Conservation (phyloP, 768 basidiomycete species). For the Termitomyces titanicus region DNA sequence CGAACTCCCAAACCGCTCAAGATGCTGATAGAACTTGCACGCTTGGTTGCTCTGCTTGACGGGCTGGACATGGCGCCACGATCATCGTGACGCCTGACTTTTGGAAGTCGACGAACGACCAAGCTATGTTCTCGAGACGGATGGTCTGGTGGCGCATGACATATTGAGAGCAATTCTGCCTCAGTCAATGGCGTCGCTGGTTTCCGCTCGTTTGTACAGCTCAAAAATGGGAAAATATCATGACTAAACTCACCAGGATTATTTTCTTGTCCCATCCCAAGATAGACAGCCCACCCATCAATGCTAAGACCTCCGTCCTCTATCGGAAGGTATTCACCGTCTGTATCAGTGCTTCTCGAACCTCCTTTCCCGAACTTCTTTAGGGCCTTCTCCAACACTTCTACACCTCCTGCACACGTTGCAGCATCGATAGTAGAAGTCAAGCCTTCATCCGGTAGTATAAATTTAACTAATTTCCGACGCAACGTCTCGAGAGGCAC, state of each 20-base stretch:
- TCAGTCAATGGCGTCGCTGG: constrained; percentile 77
- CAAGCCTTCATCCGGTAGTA: constrained; percentile 76
- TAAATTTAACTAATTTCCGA: constrained; percentile 85
- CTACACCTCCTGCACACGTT: constrained; percentile 76
- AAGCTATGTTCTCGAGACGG: constrained; percentile 78
- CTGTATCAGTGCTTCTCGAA: constrained; percentile 36
- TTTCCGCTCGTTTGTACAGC: constrained; percentile 1
- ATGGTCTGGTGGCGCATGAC: constrained; percentile 75
- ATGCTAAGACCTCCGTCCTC: constrained; percentile 76
- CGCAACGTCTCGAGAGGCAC: constrained; percentile 75
- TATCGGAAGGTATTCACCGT: constrained; percentile 55
- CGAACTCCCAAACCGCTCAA: constrained; percentile 90
- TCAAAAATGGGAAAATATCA: neutral
- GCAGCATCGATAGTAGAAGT: constrained; percentile 77
- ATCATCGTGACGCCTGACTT: constrained; percentile 40
- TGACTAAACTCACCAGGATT: constrained; percentile 41
- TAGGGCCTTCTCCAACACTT: constrained; percentile 85
- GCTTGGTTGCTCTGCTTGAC: constrained; percentile 63
- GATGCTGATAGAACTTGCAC: constrained; percentile 92
- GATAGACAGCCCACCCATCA: constrained; percentile 87
- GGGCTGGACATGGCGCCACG: constrained; percentile 29
- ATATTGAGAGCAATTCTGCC: constrained; percentile 76
- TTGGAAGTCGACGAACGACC: constrained; percentile 57
- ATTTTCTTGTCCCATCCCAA: constrained; percentile 56
- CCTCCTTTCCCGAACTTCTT: constrained; percentile 81